phyloP scores from a whole-genome alignment of 768 basidiomycete genomes.

The Trametes punicea region DNA sequence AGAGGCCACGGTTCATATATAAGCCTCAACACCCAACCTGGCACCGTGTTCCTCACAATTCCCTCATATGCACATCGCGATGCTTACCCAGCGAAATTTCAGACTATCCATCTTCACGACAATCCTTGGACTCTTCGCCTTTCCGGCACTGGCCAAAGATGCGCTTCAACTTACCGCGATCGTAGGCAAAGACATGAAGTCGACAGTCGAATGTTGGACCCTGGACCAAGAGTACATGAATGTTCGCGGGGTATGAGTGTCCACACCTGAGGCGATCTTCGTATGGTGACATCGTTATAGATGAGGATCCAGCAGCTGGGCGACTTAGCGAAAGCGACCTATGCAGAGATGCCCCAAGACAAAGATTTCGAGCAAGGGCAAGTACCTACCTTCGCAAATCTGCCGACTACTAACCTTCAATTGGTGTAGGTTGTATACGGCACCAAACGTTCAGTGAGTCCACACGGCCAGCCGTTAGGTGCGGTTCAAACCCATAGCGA shows the following conservation, averaged over 20 bases:
- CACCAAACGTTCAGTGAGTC: background rate
- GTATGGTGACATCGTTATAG: background rate
- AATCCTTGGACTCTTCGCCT: background rate
- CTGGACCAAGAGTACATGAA: background rate
- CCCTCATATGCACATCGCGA: background rate
- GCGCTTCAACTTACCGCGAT: background rate
- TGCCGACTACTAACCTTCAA: background rate
- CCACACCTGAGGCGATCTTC: background rate
- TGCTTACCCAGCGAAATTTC: background rate
- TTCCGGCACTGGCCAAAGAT: background rate
- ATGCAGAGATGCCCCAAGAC: background rate
- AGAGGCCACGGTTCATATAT: background rate
- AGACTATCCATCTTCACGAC: background rate
- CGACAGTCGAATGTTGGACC: constrained; percentile 1
- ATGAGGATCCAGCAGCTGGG: background rate
- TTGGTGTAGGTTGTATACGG: background rate
- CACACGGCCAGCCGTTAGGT: background rate
- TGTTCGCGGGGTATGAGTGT: background rate
- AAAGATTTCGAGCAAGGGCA: background rate
- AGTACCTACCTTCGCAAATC: background rate
- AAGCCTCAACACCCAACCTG: no score
- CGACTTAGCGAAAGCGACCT: background rate
- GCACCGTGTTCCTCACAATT: no score
- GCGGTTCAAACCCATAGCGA: no score
- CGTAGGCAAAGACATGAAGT: background rate